A percentile compares a stretch with the other conserved stretches of the same genome.
These are phyloP conservation scores for Scedosporium aurantiacum DNA, from an alignment of 2,329 filamentous ascomycete species.

Conservation along the genomic window DNA sequence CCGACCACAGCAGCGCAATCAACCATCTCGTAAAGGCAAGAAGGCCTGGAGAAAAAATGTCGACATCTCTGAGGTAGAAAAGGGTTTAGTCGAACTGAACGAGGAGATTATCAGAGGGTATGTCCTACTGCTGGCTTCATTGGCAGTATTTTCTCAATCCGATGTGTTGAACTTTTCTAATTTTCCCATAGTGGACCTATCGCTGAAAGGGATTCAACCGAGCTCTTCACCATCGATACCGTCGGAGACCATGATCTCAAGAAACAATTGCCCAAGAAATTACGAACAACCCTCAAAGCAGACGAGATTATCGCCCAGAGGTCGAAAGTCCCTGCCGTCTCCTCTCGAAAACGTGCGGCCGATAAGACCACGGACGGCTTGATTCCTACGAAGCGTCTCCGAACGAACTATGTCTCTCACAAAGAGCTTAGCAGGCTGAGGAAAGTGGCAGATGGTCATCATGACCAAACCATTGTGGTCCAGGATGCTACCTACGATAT, in stretches of 20 bases:
- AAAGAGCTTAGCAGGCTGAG: constrained; percentile 74
- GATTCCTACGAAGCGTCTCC: constrained; percentile 61
- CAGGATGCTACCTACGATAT: constrained; percentile 65
- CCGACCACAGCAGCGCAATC: constrained; percentile 71
- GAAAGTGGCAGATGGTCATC: constrained; percentile 65
- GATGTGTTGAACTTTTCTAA: background rate
- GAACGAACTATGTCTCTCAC: constrained; percentile 68
- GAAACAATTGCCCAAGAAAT: constrained; percentile 52
- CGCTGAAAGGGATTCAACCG: constrained; percentile 67
- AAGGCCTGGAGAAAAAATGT: constrained; percentile 99
- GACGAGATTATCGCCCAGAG: constrained; percentile 86
- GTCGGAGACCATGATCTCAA: constrained; percentile 57
- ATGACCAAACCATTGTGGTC: constrained; percentile 40
- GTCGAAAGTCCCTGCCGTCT: constrained; percentile 70
- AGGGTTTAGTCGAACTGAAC: constrained; percentile 72
- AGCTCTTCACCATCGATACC: constrained; percentile 78
- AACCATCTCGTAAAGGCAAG: constrained; percentile 92
- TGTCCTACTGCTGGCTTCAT: constrained; percentile 11
- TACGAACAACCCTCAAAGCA: constrained; percentile 66
- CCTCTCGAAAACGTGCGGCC: constrained; percentile 63
- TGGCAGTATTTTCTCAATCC: background rate
- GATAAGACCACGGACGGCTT: constrained; percentile 64
- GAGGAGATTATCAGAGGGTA: constrained; percentile 88
- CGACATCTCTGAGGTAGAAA: constrained; percentile 75
- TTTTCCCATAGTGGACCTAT: constrained; percentile 58